Evolutionary conservation across 1,284 basidiomycete species (phyloP).

Genomic region (Mycena citricolor): DNA sequence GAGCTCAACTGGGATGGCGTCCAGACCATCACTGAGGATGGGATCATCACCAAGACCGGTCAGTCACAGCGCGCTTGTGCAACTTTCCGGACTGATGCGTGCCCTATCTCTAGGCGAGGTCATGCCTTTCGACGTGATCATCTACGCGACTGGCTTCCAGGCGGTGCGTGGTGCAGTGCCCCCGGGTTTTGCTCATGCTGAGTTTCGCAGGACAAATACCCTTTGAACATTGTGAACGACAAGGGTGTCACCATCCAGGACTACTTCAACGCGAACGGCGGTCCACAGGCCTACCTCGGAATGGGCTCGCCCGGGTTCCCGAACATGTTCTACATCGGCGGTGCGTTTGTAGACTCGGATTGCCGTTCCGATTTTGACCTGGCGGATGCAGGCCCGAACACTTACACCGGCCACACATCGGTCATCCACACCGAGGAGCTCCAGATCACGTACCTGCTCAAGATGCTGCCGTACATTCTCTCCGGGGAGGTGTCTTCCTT

Average conservation of each 20-base stretch:
- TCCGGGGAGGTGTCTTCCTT: conserved; percentile 30
- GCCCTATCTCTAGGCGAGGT: conserved; percentile 3
- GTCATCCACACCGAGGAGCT: conserved; percentile 44
- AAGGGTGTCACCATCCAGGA: conserved; percentile 35
- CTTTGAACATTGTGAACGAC: conserved; percentile 31
- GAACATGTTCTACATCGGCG: conserved; percentile 40
- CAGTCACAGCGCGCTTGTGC: background rate
- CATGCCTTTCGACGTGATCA: conserved; percentile 12
- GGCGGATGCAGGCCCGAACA: conserved; percentile 42
- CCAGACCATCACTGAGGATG: conserved; percentile 34
- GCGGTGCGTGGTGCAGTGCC: conserved; percentile 27
- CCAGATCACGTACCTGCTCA: conserved; percentile 23
- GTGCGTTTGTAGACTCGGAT: conserved; percentile 25
- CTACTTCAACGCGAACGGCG: conserved; percentile 37
- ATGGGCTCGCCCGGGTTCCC: conserved; percentile 43
- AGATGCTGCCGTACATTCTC: conserved; percentile 36
- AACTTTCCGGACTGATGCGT: background rate
- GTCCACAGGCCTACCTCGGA: conserved; percentile 43
- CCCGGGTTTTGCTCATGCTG: background rate
- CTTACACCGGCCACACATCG: conserved; percentile 45
- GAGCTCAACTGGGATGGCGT: conserved; percentile 38
- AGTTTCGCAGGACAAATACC: conserved; percentile 32
- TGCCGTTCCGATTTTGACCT: background rate
- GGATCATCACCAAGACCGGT: conserved; percentile 38
- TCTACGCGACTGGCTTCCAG: conserved; percentile 40